Conservation (phyloP, 805 yeast species). For the Brettanomyces custersianus region DNA sequence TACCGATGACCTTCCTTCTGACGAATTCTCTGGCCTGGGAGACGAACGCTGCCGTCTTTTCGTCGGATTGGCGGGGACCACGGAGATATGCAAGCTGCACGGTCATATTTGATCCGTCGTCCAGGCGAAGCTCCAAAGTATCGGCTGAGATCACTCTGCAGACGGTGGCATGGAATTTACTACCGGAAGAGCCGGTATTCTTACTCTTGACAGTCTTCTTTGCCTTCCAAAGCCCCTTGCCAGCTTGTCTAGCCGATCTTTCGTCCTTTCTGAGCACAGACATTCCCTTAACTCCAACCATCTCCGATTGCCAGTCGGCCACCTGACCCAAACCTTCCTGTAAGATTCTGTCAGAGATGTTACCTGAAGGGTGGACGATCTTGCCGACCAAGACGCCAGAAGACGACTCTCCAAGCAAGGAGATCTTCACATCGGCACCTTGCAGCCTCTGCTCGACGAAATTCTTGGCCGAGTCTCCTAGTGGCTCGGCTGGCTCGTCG, state of each 20-base stretch:
- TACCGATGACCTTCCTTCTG: slow-evolving; percentile 62
- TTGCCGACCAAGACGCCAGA: slow-evolving; percentile 53
- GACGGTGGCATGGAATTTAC: slow-evolving; percentile 44
- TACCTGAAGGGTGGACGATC: slow-evolving; percentile 67
- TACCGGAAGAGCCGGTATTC: slow-evolving; percentile 24
- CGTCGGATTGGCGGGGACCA: slow-evolving; percentile 61
- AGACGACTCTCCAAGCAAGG: slow-evolving; percentile 51
- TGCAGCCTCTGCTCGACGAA: slow-evolving; percentile 58
- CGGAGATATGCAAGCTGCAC: slow-evolving; percentile 73
- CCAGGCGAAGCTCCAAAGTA: slow-evolving; percentile 46
- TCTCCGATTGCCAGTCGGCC: slow-evolving; percentile 69
- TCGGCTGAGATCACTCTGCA: slow-evolving; percentile 61
- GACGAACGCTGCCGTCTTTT: slow-evolving; percentile 45
- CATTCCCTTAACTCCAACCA: slow-evolving; percentile 63
- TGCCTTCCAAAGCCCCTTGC: slow-evolving; percentile 50
- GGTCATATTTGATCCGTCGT: slow-evolving; percentile 43
- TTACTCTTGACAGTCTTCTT: slow-evolving; percentile 10
- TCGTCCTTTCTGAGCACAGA: slow-evolving; percentile 54
- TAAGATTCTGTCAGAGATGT: slow-evolving; percentile 58
- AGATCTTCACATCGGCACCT: slow-evolving; percentile 48
- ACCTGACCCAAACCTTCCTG: slow-evolving; percentile 66
- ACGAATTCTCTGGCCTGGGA: slow-evolving; percentile 67
- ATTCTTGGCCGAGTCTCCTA: slow-evolving; percentile 55
- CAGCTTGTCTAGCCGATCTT: slow-evolving; percentile 45
- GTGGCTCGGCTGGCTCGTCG: slow-evolving; percentile 40